Evolutionary conservation across 257 asterid genomes (phyloP).

Genomic region (Thymus mandschuricus): DNA sequence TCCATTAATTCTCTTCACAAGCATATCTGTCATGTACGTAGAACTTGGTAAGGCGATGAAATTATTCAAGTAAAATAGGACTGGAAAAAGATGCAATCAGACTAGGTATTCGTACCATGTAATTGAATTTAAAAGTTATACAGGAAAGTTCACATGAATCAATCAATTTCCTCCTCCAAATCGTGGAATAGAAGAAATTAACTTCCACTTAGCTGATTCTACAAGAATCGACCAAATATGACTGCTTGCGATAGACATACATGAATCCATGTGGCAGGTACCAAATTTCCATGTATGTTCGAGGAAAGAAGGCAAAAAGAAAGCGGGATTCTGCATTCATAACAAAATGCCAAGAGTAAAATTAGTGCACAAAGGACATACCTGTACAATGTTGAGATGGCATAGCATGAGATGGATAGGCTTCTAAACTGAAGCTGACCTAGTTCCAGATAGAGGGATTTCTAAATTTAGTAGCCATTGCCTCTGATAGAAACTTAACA

Average conservation of each 20-base stretch:
- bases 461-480: slow-evolving; percentile 80
- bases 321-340: background rate
- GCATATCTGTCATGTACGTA: slow-evolving; percentile 3
- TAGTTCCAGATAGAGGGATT: slow-evolving; percentile 92
- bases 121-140: background rate
- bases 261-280: background rate
- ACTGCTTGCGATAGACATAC: background rate
- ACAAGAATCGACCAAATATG: background rate
- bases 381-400: slow-evolving; percentile 24
- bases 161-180: background rate
- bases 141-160: background rate
- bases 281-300: background rate
- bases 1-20: background rate
- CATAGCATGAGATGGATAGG: slow-evolving; percentile 74
- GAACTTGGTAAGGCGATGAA: background rate
- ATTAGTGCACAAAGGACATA: slow-evolving; percentile 21
- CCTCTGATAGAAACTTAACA: slow-evolving; percentile 75
- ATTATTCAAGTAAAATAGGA: no score
- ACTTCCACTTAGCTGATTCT: background rate
- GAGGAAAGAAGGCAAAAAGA: background rate
- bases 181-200: background rate
- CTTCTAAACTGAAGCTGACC: slow-evolving; percentile 60
- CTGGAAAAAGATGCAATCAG: no score
- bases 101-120: background rate
- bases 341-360: background rate